phyloP scores from a whole-genome alignment of 352 stramenopile genomes.

The Phytophthora capsici region DNA sequence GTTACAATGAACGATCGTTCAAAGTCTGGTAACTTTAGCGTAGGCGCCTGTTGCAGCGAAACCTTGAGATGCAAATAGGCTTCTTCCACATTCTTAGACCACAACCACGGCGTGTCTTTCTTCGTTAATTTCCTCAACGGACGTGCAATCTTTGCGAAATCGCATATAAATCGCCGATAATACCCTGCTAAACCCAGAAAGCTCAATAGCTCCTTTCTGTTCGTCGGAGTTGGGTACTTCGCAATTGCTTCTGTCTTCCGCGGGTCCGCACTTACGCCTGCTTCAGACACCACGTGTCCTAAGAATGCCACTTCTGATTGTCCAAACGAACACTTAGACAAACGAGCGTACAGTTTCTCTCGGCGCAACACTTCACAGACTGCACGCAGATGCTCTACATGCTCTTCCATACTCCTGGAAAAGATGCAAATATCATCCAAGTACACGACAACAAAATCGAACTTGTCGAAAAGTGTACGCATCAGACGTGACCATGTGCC shows the following conservation, averaged over 20 bases:
- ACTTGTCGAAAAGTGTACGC: slow-evolving; percentile 36
- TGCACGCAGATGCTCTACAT: slow-evolving; percentile 29
- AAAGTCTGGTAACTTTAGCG: slow-evolving; percentile 37
- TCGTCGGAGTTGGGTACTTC: slow-evolving; percentile 12
- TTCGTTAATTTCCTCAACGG: slow-evolving; percentile 14
- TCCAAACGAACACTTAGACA: slow-evolving; percentile 37
- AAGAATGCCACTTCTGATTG: slow-evolving; percentile 29
- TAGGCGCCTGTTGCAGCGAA: slow-evolving; percentile 34
- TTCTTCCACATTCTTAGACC: background rate
- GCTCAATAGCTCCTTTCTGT: slow-evolving; percentile 33
- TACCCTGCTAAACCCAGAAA: slow-evolving; percentile 39
- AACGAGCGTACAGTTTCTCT: slow-evolving; percentile 30
- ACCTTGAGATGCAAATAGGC: slow-evolving; percentile 17
- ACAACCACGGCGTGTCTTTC: background rate
- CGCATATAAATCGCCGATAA: too few relatives aligned
- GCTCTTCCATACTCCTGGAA: slow-evolving; percentile 17
- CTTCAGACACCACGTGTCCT: slow-evolving; percentile 30
- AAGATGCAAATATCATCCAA: slow-evolving; percentile 45
- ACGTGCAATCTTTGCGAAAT: slow-evolving; percentile 26
- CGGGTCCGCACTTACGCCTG: slow-evolving; percentile 21
- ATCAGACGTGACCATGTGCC: slow-evolving; percentile 47
- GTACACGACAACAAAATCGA: slow-evolving; percentile 43
- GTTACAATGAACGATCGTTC: slow-evolving; percentile 38
- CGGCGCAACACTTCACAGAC: slow-evolving; percentile 29
- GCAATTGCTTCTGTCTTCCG: slow-evolving; percentile 34